A percentile compares a stretch with the other conserved stretches of the same genome.
Conservation (phyloP, 352 stramenopile genomes). For the Phytopythium montanum region DNA sequence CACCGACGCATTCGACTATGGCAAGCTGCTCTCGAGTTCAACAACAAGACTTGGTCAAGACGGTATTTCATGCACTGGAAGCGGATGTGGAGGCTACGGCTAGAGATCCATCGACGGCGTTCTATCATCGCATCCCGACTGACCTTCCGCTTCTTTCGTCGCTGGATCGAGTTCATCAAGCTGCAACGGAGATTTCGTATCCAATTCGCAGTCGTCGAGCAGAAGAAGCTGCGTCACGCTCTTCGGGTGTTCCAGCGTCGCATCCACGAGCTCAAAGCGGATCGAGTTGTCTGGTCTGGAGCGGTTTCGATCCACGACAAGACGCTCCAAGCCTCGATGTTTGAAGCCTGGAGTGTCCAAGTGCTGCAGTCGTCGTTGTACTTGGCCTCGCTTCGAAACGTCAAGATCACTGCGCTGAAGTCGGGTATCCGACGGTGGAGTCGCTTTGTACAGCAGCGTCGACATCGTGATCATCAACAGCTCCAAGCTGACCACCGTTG, state of each 20-base stretch:
- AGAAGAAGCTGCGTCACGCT: background rate
- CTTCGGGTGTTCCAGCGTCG: background rate
- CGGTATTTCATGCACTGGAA: background rate
- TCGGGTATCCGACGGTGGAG: conserved; percentile 3
- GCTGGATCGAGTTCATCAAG: background rate
- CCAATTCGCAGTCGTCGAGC: background rate
- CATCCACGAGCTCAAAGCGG: background rate
- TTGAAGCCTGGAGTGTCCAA: background rate
- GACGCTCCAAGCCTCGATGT: background rate
- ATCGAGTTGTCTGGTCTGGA: background rate
- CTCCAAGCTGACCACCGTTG: background rate
- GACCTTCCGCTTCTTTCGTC: background rate
- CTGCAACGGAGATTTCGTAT: background rate
- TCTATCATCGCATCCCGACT: background rate
- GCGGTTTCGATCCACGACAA: background rate
- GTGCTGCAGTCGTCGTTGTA: background rate
- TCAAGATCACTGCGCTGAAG: background rate
- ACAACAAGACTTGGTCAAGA: background rate
- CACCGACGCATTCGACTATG: background rate
- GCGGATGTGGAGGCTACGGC: background rate
- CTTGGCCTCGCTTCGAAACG: background rate
- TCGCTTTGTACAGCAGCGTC: background rate
- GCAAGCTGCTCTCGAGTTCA: background rate
- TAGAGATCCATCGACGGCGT: background rate
- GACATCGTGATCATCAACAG: background rate